phyloP scores from a whole-genome alignment of 2,329 filamentous ascomycete species.

The Diplodia mutila region DNA sequence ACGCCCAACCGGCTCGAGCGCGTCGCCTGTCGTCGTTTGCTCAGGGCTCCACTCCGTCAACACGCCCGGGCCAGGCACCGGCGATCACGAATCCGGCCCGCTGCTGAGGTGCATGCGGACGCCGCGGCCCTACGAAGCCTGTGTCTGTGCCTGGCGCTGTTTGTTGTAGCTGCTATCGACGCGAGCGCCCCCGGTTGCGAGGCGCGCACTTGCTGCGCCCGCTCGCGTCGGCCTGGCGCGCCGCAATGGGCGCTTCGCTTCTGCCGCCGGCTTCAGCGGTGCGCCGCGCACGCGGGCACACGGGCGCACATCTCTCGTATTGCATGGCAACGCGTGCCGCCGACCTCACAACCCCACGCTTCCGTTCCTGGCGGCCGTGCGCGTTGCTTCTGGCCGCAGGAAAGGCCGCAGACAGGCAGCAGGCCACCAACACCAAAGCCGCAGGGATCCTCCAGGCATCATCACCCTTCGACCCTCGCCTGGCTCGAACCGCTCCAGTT shows the following conservation, averaged over 20 bases:
- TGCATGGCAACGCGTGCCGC: not conserved
- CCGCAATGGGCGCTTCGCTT: not conserved
- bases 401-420: conserved; percentile 14
- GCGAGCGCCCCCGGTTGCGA: not conserved
- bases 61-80: conserved; percentile 11
- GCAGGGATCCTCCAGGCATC: conserved; percentile 9
- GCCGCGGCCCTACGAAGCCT: not conserved
- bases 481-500: conserved; percentile 7
- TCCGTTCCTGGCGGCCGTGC: conserved; percentile 10
- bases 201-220: not conserved
- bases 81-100: conserved; percentile 10
- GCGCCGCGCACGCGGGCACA: no score
- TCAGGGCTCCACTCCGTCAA: not conserved
- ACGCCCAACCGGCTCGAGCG: not conserved
- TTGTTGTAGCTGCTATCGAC: not conserved
- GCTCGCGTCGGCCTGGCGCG: not conserved
- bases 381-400: not conserved
- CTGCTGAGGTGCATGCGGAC: conserved; percentile 8
- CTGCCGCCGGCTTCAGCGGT: not conserved
- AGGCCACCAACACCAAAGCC: not conserved
- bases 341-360: conserved; percentile 4
- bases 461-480: not conserved
- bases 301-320: not conserved
- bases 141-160: not conserved
- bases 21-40: not conserved